Evolutionary conservation across 164 flowering plant genomes (phyloP).

Genomic region (grape (Vitis vinifera)): ASM3070453v1 NC_081810.1:8506501-8507000

Average conservation of each 20-base stretch:
- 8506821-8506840: too few species aligned
- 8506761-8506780: neutral
- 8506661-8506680: constrained; percentile 12
- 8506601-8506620: constrained; percentile 13
- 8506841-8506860: too few species aligned
- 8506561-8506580: neutral
- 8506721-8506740: constrained; percentile 10
- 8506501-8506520: too few species aligned
- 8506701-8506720: constrained; percentile 12
- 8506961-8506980: too few species aligned
- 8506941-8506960: too few species aligned
- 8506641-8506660: constrained; percentile 7
- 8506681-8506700: constrained; percentile 11
- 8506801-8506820: too few species aligned
- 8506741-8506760: neutral
- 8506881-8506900: too few species aligned
- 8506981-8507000: too few species aligned
- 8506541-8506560: neutral
- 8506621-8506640: constrained; percentile 19
- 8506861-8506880: too few species aligned
- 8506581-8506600: constrained; percentile 2
- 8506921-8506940: too few species aligned
- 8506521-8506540: too few species aligned
- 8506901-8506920: too few species aligned
- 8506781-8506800: neutral